Percentiles rank a stretch among this genome's conserved stretches.
These are phyloP conservation scores for Polytolypa hystricis DNA, from an alignment of 2,329 filamentous ascomycete species.

Conservation along the genomic window DNA sequence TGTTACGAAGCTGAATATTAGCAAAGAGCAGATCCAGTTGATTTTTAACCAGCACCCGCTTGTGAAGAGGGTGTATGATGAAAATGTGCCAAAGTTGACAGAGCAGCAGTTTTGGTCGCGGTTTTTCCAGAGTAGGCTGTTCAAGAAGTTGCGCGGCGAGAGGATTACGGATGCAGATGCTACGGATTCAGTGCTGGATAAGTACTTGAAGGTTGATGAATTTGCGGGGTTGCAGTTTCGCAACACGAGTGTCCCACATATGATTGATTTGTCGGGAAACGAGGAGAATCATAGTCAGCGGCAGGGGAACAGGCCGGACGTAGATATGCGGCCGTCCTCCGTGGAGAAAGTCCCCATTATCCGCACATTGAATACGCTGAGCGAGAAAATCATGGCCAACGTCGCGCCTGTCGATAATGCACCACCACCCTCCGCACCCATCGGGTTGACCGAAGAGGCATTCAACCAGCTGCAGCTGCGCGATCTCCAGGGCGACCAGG, in stretches of 20 bases:
- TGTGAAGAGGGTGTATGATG: slow-evolving; percentile 81
- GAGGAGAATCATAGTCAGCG: slow-evolving; percentile 87
- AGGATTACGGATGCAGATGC: slow-evolving; percentile 68
- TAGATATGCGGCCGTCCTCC: slow-evolving; percentile 72
- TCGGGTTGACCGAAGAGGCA: slow-evolving; percentile 59
- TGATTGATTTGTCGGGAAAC: slow-evolving; percentile 87
- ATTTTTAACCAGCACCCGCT: slow-evolving; percentile 90
- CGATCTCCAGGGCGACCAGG: slow-evolving; percentile 64
- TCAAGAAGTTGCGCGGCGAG: slow-evolving; percentile 86
- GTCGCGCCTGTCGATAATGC: slow-evolving; percentile 69
- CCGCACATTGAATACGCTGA: slow-evolving; percentile 76
- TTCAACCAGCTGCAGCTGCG: slow-evolving; percentile 65
- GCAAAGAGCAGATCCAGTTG: slow-evolving; percentile 80
- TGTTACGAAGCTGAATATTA: slow-evolving; percentile 70
- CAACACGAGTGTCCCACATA: slow-evolving; percentile 64
- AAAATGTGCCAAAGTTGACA: slow-evolving; percentile 71
- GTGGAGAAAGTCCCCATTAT: slow-evolving; percentile 77
- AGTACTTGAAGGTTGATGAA: slow-evolving; percentile 68
- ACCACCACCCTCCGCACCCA: slow-evolving; percentile 50
- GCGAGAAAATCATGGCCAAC: slow-evolving; percentile 84
- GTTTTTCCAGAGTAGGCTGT: slow-evolving; percentile 84
- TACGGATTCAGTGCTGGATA: slow-evolving; percentile 70
- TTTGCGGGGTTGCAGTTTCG: slow-evolving; percentile 36
- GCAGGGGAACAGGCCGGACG: slow-evolving; percentile 75
- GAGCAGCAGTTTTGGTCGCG: slow-evolving; percentile 83